Percentiles rank a stretch among this genome's conserved stretches.
Evolutionary conservation across 768 basidiomycete genomes (phyloP).

Genomic region (Termitomyces sp.): DNA sequence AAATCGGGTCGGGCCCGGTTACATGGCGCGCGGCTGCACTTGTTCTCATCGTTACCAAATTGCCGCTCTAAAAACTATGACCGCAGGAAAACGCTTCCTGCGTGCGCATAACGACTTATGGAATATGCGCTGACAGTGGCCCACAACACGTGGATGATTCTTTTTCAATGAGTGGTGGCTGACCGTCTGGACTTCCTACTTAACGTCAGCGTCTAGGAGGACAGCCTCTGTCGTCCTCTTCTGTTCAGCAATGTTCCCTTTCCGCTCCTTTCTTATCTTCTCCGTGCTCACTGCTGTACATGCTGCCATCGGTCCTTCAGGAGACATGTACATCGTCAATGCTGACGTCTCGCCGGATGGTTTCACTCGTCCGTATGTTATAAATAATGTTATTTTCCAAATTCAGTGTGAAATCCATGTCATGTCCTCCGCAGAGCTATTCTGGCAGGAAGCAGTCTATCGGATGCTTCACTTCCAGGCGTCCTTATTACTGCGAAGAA

Average conservation of each 20-base stretch:
- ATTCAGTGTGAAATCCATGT: background rate
- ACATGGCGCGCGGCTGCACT: background rate
- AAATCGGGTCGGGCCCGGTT: background rate
- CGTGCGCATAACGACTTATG: background rate
- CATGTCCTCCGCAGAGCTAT: background rate
- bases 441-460: background rate
- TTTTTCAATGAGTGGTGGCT: background rate
- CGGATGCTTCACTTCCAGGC: background rate
- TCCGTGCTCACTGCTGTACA: background rate
- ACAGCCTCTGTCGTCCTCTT: background rate
- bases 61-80: background rate
- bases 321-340: slow-evolving; percentile 2
- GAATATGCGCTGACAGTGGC: background rate
- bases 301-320: background rate
- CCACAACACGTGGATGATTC: background rate
- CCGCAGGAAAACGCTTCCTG: background rate
- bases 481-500: background rate
- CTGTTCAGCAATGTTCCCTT: background rate
- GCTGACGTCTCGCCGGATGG: background rate
- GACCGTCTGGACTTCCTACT: background rate
- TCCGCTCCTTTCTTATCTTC: background rate
- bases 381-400: background rate
- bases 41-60: background rate
- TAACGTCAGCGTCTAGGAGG: background rate
- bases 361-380: background rate